Conservation (phyloP, 306 rosid genomes). For the Pyrus pyrifolia region DNA sequence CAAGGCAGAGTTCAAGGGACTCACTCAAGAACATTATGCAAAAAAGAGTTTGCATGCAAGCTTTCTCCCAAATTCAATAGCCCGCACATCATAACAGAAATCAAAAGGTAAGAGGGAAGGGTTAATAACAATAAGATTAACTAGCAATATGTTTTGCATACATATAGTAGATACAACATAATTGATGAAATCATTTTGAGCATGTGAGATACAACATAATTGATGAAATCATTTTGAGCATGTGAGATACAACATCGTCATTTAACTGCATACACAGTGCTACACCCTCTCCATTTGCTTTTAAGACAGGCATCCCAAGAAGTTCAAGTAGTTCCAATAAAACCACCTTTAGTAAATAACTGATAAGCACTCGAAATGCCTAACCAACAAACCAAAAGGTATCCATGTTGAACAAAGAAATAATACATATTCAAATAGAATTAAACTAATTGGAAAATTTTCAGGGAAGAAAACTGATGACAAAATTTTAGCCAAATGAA, state of each 20-base stretch:
- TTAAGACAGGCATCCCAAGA: conserved; percentile 78
- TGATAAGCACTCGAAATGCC: background rate
- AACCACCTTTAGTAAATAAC: conserved; percentile 16
- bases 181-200: background rate
- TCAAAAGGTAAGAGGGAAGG: conserved; percentile 1
- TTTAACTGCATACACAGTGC: conserved; percentile 71
- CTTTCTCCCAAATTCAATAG: conserved; percentile 71
- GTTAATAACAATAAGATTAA: conserved; percentile 1
- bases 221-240: background rate
- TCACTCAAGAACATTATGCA: conserved; percentile 76
- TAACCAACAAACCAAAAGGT: too few species aligned
- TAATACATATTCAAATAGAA: background rate
- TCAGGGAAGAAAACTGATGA: background rate
- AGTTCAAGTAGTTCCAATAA: conserved; percentile 77
- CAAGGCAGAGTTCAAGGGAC: conserved; percentile 26
- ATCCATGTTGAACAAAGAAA: background rate
- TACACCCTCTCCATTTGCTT: conserved; percentile 85
- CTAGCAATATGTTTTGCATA: background rate
- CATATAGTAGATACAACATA: background rate
- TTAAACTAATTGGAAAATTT: background rate
- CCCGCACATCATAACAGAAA: conserved; percentile 42
- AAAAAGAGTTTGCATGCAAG: conserved; percentile 69
- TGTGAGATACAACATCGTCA: background rate
- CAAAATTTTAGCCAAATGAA: background rate
- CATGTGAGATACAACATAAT: background rate